Conservation (phyloP, 2,329 filamentous ascomycete genomes). For the Ophiostoma sp. region DNA sequence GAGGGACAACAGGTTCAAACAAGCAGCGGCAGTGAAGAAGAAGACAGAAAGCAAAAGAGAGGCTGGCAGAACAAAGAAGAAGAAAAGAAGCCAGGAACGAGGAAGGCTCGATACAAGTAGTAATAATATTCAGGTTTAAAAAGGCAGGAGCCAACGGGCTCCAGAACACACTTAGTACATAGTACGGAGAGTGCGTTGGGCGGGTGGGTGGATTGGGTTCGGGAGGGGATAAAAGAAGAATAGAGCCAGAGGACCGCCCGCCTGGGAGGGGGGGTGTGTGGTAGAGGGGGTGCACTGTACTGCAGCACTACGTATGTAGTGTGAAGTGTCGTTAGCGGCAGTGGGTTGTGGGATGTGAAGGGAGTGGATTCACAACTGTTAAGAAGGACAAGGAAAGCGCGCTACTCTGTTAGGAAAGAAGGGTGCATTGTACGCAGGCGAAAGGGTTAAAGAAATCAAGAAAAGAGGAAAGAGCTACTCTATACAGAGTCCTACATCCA, state of each 20-base stretch:
- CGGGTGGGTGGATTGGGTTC: constrained; percentile 9
- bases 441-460: background rate
- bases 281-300: background rate
- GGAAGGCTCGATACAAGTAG: constrained; percentile 5
- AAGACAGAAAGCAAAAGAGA: background rate
- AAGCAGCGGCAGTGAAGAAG: background rate
- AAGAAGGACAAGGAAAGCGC: background rate
- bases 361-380: constrained; percentile 2
- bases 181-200: background rate
- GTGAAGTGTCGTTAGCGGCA: background rate
- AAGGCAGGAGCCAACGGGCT: background rate
- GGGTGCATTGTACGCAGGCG: too few species aligned
- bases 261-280: constrained; percentile 4
- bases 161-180: background rate
- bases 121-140: background rate
- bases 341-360: background rate
- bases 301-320: too few species aligned
- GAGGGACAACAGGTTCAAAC: background rate
- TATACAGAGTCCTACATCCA: background rate
- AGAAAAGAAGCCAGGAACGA: constrained; percentile 8
- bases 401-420: background rate
- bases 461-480: background rate
- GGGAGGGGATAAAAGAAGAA: constrained; percentile 4
- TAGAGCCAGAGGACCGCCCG: constrained; percentile 8
- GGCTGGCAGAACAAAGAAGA: background rate